These are phyloP conservation scores for Syzygium aqueum DNA, from an alignment of 345 rosid genomes.

Conservation along the genomic window DNA sequence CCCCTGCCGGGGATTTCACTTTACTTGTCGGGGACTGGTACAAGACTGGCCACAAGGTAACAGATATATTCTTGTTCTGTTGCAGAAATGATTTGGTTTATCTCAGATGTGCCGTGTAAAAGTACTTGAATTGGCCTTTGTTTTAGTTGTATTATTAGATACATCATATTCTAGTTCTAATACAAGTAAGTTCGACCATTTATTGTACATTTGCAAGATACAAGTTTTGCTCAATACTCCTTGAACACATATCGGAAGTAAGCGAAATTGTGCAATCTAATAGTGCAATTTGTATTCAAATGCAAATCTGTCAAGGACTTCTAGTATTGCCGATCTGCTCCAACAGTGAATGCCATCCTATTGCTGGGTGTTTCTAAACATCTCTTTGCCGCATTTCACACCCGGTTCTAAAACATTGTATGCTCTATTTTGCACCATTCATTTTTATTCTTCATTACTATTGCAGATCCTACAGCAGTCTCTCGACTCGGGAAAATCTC, in stretches of 20 bases:
- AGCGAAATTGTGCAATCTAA: neutral
- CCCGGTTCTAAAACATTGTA: neutral
- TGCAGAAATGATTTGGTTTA: neutral
- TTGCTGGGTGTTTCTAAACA: neutral
- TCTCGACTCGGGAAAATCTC: slow-evolving; percentile 4
- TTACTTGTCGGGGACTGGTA: slow-evolving; percentile 64
- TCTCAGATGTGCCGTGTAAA: neutral
- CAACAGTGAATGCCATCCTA: neutral
- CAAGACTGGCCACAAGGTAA: slow-evolving; percentile 26
- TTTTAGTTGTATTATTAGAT: neutral
- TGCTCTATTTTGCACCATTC: neutral
- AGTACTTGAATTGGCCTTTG: neutral
- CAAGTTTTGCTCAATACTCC: neutral
- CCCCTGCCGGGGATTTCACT: slow-evolving; percentile 53
- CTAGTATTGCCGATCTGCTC: neutral
- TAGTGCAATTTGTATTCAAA: neutral
- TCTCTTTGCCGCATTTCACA: neutral
- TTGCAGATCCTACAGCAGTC: slow-evolving; percentile 1
- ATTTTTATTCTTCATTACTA: neutral
- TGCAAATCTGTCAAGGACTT: neutral
- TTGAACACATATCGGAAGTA: neutral
- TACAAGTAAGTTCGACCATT: neutral
- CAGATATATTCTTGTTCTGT: neutral
- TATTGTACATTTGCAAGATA: neutral
- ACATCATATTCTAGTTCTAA: neutral